phyloP scores from a whole-genome alignment of 1,139 yeast genomes.

The Debaryomyces robertsiae region DNA sequence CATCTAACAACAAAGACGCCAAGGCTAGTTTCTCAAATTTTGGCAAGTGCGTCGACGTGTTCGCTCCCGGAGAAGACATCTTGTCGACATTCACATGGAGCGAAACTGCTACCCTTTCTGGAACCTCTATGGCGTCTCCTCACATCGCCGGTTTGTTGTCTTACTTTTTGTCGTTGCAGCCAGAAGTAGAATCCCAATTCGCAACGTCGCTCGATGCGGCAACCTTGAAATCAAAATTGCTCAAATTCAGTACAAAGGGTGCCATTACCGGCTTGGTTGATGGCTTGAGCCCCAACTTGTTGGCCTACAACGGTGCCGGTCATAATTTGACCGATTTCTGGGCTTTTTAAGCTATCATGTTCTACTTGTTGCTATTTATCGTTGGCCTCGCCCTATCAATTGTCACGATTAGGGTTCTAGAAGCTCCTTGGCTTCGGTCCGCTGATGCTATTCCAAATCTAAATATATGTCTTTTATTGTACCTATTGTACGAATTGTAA shows the following conservation, averaged over 20 bases:
- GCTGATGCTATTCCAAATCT: too few species aligned
- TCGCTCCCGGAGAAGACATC: constrained; percentile 49
- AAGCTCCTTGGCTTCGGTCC: neutral
- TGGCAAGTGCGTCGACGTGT: constrained; percentile 48
- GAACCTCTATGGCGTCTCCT: constrained; percentile 51
- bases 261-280: constrained; percentile 53
- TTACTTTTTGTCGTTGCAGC: constrained; percentile 45
- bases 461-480: too few species aligned
- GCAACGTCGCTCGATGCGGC: constrained; percentile 47
- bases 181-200: constrained; percentile 44
- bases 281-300: constrained; percentile 78
- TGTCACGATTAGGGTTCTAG: neutral
- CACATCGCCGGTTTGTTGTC: constrained; percentile 46
- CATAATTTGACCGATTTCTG: constrained; percentile 74
- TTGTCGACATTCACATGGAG: constrained; percentile 44
- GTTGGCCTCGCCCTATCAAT: neutral
- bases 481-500: too few species aligned
- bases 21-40: constrained; percentile 47
- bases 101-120: constrained; percentile 40
- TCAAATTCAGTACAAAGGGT: constrained; percentile 41
- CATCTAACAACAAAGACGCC: constrained; percentile 38
- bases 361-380: neutral
- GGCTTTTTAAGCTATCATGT: constrained; percentile 32
- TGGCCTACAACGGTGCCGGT: constrained; percentile 94
- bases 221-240: constrained; percentile 37